These are phyloP conservation scores for Selaginella tamariscina DNA, from an alignment of 75 land plant species.

Conservation along the genomic window DNA sequence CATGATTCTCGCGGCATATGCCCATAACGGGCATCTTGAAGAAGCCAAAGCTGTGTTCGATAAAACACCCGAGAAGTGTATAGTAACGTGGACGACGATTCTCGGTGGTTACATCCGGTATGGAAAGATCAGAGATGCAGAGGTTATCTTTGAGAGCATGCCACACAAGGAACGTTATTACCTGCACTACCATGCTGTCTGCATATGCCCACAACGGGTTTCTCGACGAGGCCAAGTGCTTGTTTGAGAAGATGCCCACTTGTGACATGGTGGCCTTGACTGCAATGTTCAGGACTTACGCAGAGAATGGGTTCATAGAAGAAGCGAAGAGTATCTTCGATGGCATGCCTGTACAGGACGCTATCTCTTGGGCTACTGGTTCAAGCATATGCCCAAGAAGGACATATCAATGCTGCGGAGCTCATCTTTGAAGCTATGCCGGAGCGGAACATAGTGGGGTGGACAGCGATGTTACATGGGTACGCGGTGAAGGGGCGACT, in stretches of 20 bases:
- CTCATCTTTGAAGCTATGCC: neutral
- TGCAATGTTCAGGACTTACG: neutral
- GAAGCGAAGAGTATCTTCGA: neutral
- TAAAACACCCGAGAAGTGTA: neutral
- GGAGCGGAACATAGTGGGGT: neutral
- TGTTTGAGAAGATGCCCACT: neutral
- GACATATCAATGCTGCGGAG: neutral
- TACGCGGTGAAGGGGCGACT: neutral
- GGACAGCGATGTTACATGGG: neutral
- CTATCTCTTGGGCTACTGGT: neutral
- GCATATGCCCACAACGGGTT: neutral
- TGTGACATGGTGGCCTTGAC: neutral
- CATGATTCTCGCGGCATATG: neutral
- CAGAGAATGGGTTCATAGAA: neutral
- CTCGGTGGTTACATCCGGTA: neutral
- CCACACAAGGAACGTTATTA: neutral
- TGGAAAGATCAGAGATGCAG: neutral
- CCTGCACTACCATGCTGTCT: neutral
- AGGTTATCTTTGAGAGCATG: neutral
- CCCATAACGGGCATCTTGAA: neutral
- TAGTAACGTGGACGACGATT: conserved; percentile 1
- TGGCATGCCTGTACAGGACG: neutral
- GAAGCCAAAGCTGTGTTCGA: neutral
- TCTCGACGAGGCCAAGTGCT: neutral
- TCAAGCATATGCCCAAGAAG: neutral